Evolutionary conservation across 75 land plant species (phyloP), one percentile per base, ranked within the genome.

Genomic region (Isoetes taiwanensis): DNA sequence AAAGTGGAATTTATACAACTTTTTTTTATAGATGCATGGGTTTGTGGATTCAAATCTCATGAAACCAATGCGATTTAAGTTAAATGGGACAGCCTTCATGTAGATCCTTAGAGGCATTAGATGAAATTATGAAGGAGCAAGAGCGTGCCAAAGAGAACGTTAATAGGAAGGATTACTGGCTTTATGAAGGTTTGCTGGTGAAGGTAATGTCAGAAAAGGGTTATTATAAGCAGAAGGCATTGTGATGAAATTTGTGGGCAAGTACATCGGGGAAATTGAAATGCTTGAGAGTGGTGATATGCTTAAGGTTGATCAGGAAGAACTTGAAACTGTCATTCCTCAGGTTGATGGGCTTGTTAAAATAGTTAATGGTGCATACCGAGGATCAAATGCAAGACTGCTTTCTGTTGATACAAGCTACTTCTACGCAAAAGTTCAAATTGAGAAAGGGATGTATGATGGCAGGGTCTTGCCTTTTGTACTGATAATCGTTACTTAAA

Each of bases 161-260:
- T 41, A 93, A 93, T 54, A 65, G 98, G 41, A 93, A 84, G 62
- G 98, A 87, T 42, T 93, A 88, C 53, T 93, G 98, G 98, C 59
- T 93, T 17, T 75, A 64, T 50, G 83, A 81, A 50, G 98, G 86
- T 0, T 69, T 93, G 42, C 63, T 93, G 30, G 98, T 93, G 50
- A 93, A 93, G 71, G 85, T 87, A 20, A 84, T 93, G 90, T 79
- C 79, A 3, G 95, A 84, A 0, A 85, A 87, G 52, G 94, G 94
- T 4, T 88, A 83, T 62, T 93, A 81, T 52, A 93, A 93, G 71
- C 80, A 87, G 58, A 93, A 93, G 43, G 98, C 0, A 72, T 81
- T 38, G 83, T 93, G 27, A 12, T 23, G 28, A 79, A 74, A 41
- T 94, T 93, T n/a, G 87, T 87, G 20, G 84, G 78, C 52, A 93